Percentiles rank a stretch among this genome's conserved stretches.
Conservation (phyloP, 2,329 filamentous ascomycete species). For the Claviceps maximensis region DNA sequence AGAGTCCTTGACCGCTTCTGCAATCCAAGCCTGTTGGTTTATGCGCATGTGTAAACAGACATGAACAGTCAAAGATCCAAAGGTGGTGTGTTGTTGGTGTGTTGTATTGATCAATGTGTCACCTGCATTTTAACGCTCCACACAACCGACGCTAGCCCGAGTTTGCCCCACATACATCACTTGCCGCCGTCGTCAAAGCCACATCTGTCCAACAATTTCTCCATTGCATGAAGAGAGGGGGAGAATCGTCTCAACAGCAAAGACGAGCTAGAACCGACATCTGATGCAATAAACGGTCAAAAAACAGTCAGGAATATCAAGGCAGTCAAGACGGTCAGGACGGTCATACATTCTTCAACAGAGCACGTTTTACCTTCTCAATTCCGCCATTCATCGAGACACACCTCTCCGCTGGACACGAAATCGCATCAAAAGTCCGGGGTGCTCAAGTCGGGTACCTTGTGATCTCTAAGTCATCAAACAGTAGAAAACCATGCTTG, state of each 20-base stretch:
- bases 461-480: neutral
- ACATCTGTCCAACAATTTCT: neutral
- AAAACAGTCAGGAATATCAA: neutral
- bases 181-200: neutral
- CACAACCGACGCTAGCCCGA: neutral
- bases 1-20: too few species aligned
- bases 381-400: neutral
- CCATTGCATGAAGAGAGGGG: neutral
- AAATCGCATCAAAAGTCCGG: neutral
- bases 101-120: neutral
- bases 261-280: neutral
- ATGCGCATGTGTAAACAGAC: too few species aligned
- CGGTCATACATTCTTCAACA: neutral
- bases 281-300: neutral
- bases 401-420: neutral
- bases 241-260: neutral
- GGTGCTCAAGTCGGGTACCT: neutral
- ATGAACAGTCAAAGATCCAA: too few species aligned
- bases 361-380: neutral
- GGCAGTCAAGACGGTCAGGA: neutral
- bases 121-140: neutral
- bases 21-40: too few species aligned
- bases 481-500: constrained; percentile 3
- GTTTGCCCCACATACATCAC: neutral
- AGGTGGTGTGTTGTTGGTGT: too few species aligned